Percentiles rank a stretch among this genome's conserved stretches.
These are phyloP conservation scores for Trypethelium eluteriae DNA, from an alignment of 495 filamentous ascomycete genomes.

Conservation along the genomic window DNA sequence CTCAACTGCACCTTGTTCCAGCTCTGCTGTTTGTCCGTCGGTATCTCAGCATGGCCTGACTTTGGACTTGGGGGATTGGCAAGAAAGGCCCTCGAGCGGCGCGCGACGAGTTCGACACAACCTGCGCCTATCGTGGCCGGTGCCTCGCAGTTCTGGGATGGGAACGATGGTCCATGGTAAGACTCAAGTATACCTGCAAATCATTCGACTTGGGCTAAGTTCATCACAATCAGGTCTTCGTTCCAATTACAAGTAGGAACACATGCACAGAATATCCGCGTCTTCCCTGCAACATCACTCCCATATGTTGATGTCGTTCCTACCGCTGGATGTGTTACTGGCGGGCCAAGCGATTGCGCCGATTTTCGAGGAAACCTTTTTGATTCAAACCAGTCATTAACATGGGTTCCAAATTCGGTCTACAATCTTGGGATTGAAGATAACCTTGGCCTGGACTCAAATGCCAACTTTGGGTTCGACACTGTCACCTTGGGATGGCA, in stretches of 20 bases:
- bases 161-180: constrained; percentile 17
- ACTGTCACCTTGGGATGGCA: constrained; percentile 34
- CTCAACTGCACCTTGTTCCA: background rate
- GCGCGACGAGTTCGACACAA: constrained; percentile 13
- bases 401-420: constrained; percentile 48
- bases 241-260: constrained; percentile 51
- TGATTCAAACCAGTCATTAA: constrained; percentile 43
- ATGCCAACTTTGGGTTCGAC: constrained; percentile 56
- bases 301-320: constrained; percentile 53
- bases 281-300: constrained; percentile 49
- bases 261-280: constrained; percentile 49
- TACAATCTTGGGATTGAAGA: constrained; percentile 48
- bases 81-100: background rate
- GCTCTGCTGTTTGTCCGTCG: background rate
- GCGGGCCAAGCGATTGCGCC: constrained; percentile 27
- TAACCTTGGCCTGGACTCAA: constrained; percentile 45
- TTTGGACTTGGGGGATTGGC: constrained; percentile 1
- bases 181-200: background rate
- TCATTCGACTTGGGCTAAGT: background rate
- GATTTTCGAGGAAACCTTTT: constrained; percentile 48
- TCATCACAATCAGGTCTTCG: constrained; percentile 31
- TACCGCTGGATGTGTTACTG: constrained; percentile 42
- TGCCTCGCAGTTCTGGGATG: constrained; percentile 28
- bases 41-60: constrained; percentile 5
- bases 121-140: constrained; percentile 20